Conservation (phyloP, 805 yeast species). For the Pichia sporocuriosa region DNA sequence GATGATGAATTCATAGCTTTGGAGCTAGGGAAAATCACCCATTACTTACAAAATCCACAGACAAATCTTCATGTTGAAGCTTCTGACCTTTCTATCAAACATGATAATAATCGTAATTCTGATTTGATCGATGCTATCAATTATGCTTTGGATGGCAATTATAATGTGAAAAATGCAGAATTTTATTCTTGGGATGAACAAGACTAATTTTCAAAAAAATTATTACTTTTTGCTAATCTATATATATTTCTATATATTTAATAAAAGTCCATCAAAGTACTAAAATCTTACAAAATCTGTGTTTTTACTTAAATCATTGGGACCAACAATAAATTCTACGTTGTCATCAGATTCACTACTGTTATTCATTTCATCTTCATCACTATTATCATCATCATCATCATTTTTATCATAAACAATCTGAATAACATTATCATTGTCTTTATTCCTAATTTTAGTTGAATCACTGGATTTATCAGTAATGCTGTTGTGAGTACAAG, state of each 20-base stretch:
- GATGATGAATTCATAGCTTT: slow-evolving; percentile 4
- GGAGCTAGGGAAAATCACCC: slow-evolving; percentile 6
- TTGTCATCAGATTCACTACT: slow-evolving; percentile 12
- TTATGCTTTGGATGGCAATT: slow-evolving; percentile 13
- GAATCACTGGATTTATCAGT: not conserved
- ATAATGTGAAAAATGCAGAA: not conserved
- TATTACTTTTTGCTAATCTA: too few species aligned
- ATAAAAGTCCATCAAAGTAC: too few species aligned
- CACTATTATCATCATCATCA: slow-evolving; percentile 10
- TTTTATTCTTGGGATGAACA: slow-evolving; percentile 1
- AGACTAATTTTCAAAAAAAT: too few species aligned
- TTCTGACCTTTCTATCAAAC: slow-evolving; percentile 6
- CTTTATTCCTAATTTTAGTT: slow-evolving; percentile 20
- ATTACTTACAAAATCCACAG: slow-evolving; percentile 3
- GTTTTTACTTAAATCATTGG: slow-evolving; percentile 11
- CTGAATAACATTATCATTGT: slow-evolving; percentile 25
- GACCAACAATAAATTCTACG: slow-evolving; percentile 14
- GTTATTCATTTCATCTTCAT: slow-evolving; percentile 13
- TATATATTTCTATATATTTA: too few species aligned
- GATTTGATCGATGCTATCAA: slow-evolving; percentile 14
- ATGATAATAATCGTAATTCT: not conserved
- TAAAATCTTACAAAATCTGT: slow-evolving; percentile 1
- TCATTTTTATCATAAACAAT: slow-evolving; percentile 9
- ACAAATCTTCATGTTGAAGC: not conserved
- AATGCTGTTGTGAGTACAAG: slow-evolving; percentile 39